Evolutionary conservation across 1,284 basidiomycete species (phyloP), one percentile per base, ranked within the genome.

Genomic region (Boletus mariae): DNA sequence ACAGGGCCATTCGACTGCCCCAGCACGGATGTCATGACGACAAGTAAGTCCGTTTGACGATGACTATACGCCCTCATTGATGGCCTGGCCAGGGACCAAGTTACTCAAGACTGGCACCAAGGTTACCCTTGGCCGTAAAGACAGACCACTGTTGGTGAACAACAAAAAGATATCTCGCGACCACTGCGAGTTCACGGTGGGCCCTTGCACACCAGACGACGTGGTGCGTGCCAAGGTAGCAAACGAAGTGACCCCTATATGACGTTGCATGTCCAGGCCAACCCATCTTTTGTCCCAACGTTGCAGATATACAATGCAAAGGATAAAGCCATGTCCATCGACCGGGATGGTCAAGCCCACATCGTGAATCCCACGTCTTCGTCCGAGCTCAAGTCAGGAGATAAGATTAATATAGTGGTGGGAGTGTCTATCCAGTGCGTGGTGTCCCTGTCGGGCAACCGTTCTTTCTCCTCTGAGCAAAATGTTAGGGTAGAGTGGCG

Each of bases 161-260:
- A 76, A 75, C 70, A 82, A 82, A 61, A 83, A 80, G 59, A 74
- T 89, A 51, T 89, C 86, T 0, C 74, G 75, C 35, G 70, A 78
- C 34, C 82, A 87, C 60, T 79, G 78, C 42, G 66, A 74, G 42
- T 77, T 89, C 51, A 66, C 71, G 12, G 80, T 88, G 8, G 80
- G 75, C 2, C 59, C 70, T 5, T 82, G 74, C 54, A 66, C 76
- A 0, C 61, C 68, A 12, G 77, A 80, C 34, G 75, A 85, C 56
- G 74, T 76, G 53, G 87, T 87, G 58, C 53, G 84, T 66, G 8
- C 20, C 25, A 25, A 23, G n/a, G 2, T 15, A 28, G 13, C 15
- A 1, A 29, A 29, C 5, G 8, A 46, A 26, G 15, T 11, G 31
- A 15, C n/a, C 15, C 20, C 15, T 2, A 26, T 13, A 1, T 46